These are phyloP conservation scores for Nicotiana undulata DNA, from an alignment of 257 asterid species.

Conservation along the genomic window DNA sequence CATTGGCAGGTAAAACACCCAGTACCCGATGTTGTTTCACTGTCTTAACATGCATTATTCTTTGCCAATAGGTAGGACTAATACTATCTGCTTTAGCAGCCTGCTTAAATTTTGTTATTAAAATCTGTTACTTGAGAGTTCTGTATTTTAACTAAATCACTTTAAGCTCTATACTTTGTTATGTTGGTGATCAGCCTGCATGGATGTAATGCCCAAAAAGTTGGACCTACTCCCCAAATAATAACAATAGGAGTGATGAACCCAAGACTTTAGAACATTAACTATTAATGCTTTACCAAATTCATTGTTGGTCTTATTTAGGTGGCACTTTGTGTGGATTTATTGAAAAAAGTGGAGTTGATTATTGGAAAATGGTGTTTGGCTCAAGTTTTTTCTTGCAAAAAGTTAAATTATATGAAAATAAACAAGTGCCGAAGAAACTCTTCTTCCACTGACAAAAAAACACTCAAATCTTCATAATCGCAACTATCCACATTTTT, in stretches of 20 bases:
- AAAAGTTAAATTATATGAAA: not conserved
- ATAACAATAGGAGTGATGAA: not conserved
- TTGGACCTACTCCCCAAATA: not conserved
- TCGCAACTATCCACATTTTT: not conserved
- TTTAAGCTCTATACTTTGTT: not conserved
- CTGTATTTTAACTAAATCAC: not conserved
- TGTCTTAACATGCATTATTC: not conserved
- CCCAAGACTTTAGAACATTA: not conserved
- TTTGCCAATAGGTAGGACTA: not conserved
- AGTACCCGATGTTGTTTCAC: not conserved
- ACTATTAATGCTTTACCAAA: not conserved
- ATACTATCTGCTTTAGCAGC: no score
- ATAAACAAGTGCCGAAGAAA: not conserved
- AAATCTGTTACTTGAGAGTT: not conserved
- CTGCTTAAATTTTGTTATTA: not conserved
- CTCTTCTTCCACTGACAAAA: not conserved
- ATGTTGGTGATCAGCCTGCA: not conserved
- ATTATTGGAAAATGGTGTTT: no score
- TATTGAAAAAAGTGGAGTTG: no score
- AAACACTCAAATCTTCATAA: not conserved
- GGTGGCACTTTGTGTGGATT: not conserved
- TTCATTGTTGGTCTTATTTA: no score
- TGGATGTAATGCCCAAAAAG: not conserved
- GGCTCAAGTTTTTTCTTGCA: not conserved
- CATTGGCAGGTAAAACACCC: conserved; percentile 60